A percentile compares a stretch with the other conserved stretches of the same genome.
phyloP scores from a whole-genome alignment of 2,329 filamentous ascomycete genomes.

The Xylaria arbuscula region DNA sequence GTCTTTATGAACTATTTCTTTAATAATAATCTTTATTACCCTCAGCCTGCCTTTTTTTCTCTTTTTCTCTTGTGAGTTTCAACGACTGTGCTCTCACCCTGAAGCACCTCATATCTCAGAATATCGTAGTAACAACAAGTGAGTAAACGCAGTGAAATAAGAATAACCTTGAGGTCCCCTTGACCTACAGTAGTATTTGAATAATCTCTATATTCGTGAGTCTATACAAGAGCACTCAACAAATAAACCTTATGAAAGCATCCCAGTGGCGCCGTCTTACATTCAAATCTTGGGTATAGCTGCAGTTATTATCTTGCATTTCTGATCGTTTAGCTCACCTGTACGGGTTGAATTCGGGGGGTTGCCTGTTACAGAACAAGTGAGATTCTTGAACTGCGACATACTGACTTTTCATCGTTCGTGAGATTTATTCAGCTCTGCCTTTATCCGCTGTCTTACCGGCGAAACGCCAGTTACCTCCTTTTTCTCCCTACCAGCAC shows the following conservation, averaged over 20 bases:
- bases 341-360: background rate
- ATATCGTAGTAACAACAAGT: background rate
- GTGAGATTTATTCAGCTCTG: background rate
- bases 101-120: background rate
- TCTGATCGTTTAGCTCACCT: background rate
- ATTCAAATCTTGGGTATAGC: background rate
- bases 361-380: background rate
- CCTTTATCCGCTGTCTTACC: too few relatives aligned
- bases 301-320: too few relatives aligned
- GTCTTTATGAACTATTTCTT: background rate
- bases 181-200: too few relatives aligned
- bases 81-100: background rate
- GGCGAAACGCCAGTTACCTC: background rate
- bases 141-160: too few relatives aligned
- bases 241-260: too few relatives aligned
- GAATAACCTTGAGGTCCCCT: background rate
- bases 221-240: too few relatives aligned
- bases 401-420: background rate
- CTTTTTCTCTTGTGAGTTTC: background rate
- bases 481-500: too few relatives aligned
- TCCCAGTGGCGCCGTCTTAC: background rate
- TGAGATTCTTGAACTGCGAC: background rate
- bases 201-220: too few relatives aligned
- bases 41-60: background rate
- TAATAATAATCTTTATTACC: background rate